phyloP scores from a whole-genome alignment of 495 filamentous ascomycete species.

The Astrothelium subdiscretum region DNA sequence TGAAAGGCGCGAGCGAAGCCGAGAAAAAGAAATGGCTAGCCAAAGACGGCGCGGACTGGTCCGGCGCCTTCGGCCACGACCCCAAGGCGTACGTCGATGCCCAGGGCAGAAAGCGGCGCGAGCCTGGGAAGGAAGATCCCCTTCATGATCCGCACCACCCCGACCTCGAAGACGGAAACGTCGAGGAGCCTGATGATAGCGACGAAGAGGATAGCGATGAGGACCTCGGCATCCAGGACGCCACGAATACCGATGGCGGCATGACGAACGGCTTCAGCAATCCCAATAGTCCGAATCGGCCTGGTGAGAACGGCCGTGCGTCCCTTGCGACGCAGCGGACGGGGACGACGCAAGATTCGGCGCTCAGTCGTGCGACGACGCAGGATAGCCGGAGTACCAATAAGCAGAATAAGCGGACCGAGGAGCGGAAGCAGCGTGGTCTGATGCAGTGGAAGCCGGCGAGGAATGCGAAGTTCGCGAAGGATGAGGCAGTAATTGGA shows the following conservation, averaged over 20 bases:
- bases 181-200: conserved; percentile 27
- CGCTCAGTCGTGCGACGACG: not conserved
- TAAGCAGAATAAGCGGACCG: conserved; percentile 45
- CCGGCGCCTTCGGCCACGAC: conserved; percentile 67
- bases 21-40: conserved; percentile 70
- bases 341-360: conserved; percentile 8
- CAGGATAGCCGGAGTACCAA: conserved; percentile 22
- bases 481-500: conserved; percentile 55
- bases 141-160: conserved; percentile 47
- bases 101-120: conserved; percentile 39
- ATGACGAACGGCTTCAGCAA: conserved; percentile 13
- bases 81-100: conserved; percentile 43
- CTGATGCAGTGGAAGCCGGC: conserved; percentile 70
- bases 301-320: conserved; percentile 6
- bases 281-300: not conserved
- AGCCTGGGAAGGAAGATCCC: conserved; percentile 43
- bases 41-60: conserved; percentile 77
- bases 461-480: conserved; percentile 57
- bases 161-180: conserved; percentile 30
- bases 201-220: conserved; percentile 31
- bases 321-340: conserved; percentile 9
- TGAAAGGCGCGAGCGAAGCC: conserved; percentile 53
- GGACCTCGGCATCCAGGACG: conserved; percentile 39
- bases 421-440: conserved; percentile 59
- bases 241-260: conserved; percentile 21